phyloP scores from a whole-genome alignment of 257 asterid genomes.

The Verbascum thapsus region DNA sequence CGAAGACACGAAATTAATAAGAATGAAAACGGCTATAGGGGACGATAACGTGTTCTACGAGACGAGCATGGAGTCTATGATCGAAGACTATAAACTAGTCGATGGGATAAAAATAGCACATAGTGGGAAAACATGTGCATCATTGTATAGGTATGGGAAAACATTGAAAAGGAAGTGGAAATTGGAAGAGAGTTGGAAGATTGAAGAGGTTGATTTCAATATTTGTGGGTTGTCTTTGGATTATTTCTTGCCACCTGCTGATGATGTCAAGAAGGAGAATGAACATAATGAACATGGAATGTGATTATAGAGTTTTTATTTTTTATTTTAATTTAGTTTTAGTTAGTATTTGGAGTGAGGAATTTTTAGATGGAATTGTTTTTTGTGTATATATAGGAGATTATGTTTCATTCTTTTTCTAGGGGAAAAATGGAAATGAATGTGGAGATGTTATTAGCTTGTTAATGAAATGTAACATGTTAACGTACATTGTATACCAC shows the following conservation, averaged over 20 bases:
- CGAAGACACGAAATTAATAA: slow-evolving; percentile 71
- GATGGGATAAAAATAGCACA: slow-evolving; percentile 89
- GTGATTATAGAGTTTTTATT: slow-evolving; percentile 16
- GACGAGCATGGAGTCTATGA: slow-evolving; percentile 67
- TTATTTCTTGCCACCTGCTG: slow-evolving; percentile 80
- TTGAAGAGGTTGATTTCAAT: slow-evolving; percentile 88
- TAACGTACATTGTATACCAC: too few species aligned
- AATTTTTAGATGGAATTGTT: background rate
- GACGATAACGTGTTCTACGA: slow-evolving; percentile 69
- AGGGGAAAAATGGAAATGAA: too few species aligned
- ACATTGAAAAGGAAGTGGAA: slow-evolving; percentile 58
- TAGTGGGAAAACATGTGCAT: slow-evolving; percentile 62
- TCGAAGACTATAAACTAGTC: slow-evolving; percentile 60
- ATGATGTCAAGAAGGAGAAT: slow-evolving; percentile 45
- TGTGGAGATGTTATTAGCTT: too few species aligned
- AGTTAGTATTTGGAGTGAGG: background rate
- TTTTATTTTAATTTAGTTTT: background rate
- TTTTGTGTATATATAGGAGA: slow-evolving; percentile 17
- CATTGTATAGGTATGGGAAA: slow-evolving; percentile 74
- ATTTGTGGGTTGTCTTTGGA: slow-evolving; percentile 70
- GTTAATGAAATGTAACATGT: too few species aligned
- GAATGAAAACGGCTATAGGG: slow-evolving; percentile 57
- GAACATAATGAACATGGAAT: slow-evolving; percentile 38
- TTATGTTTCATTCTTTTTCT: too few species aligned
- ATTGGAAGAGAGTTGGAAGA: slow-evolving; percentile 83